These are phyloP conservation scores for Marasmius tenuissimus DNA, from an alignment of 1,284 basidiomycete species.

Conservation along the genomic window DNA sequence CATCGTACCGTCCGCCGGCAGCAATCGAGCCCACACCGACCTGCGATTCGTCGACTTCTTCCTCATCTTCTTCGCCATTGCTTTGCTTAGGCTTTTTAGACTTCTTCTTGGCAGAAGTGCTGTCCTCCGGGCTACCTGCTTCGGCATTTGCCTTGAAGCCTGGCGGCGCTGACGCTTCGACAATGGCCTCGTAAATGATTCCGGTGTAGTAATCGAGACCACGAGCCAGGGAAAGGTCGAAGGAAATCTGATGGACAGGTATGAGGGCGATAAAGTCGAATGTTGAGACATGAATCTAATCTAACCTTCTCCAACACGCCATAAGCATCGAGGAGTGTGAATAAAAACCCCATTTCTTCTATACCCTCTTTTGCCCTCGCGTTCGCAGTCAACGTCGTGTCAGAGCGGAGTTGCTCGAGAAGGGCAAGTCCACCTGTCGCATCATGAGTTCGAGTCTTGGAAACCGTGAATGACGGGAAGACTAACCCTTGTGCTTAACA, in stretches of 20 bases:
- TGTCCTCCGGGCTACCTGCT: conserved; percentile 33
- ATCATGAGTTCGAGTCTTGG: neutral
- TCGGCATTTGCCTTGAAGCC: conserved; percentile 61
- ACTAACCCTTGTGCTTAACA: conserved; percentile 87
- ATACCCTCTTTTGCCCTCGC: conserved; percentile 81
- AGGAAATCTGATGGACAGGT: conserved; percentile 70
- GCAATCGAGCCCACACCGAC: conserved; percentile 98
- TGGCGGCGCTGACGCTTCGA: conserved; percentile 91
- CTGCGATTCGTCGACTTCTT: conserved; percentile 88
- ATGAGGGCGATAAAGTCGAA: conserved; percentile 2
- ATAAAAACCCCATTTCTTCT: conserved; percentile 88
- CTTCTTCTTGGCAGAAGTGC: conserved; percentile 50
- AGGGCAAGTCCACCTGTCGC: conserved; percentile 74
- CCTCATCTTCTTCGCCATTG: conserved; percentile 49
- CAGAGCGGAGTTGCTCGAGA: conserved; percentile 72
- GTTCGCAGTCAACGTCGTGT: conserved; percentile 71
- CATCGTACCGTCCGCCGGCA: conserved; percentile 95
- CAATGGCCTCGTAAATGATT: conserved; percentile 96
- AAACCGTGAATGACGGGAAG: neutral
- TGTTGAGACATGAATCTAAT: conserved; percentile 14
- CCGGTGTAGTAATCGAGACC: conserved; percentile 99
- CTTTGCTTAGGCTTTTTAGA: conserved; percentile 47
- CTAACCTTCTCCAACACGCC: conserved; percentile 74
- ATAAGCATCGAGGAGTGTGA: conserved; percentile 84
- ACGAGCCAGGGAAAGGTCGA: conserved; percentile 94